Evolutionary conservation across 2,329 filamentous ascomycete species (phyloP), one percentile per base, ranked within the genome.

Genomic region (Ophiostoma tasmaniense): DNA sequence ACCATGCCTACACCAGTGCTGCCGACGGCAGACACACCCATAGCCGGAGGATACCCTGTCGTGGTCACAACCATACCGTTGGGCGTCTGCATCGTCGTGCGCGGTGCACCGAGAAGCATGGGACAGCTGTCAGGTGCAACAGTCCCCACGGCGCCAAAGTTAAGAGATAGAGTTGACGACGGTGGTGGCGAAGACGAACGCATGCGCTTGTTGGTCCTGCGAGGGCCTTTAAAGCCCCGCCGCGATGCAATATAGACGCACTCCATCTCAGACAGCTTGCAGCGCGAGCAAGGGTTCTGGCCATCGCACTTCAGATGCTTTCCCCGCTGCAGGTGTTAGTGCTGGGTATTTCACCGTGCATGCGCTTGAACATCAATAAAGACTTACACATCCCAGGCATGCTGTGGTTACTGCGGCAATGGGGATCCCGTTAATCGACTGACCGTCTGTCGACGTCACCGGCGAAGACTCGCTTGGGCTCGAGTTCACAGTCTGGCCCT

Each of bases 221-320:
- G 64, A 1, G 85, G 85, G 17, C 89, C 89, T 77, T 90, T 91
- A 80, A 90, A 91, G 37, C 90, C 90, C 71, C 90, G 85, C 61
- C 90, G 87, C 52, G 90, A 92, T 62, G 89, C 87, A 66, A 91
- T 86, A 76, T 92, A 93, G 74, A 87, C 79, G 77, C 91, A 94
- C 65, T 88, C 82, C 22, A 82, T 79, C 69, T 84, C 83, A 65
- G 84, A 83, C 66, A 80, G 78, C 28, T 79, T 79, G 77, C 90
- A 93, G 68, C 91, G 87, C 64, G 85, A 83, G 78, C 91, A 93
- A 14, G 90, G 90, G 39, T 79, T 87, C 50, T 81, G 79, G 35
- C 89, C 90, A 77, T 93, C 89, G 76, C 90, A 93, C 76, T 92
- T 93, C 66, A 93, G 82, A 77, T 93, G 91, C 75, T 91, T 87